Evolutionary conservation across 345 rosid species (phyloP).

Genomic region (Euphorbia lathyris): DNA sequence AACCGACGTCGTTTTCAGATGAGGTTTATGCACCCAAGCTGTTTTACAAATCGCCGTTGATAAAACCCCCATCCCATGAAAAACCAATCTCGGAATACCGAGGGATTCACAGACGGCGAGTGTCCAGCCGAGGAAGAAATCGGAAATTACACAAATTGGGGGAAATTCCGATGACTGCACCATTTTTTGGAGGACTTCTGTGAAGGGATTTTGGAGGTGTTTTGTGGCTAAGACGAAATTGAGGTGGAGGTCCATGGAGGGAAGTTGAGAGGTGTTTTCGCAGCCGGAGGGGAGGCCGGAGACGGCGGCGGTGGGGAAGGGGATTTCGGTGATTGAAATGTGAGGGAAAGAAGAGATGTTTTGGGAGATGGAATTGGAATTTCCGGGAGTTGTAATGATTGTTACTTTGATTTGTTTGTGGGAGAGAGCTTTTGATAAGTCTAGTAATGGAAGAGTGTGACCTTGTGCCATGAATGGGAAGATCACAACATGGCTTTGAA

Average conservation of each 20-base stretch:
- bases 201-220: constrained; percentile 16
- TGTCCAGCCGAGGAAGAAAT: constrained; percentile 30
- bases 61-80: constrained; percentile 25
- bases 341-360: background rate
- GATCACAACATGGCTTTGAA: constrained; percentile 20
- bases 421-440: constrained; percentile 48
- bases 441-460: constrained; percentile 53
- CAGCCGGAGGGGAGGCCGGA: constrained; percentile 15
- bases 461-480: constrained; percentile 65
- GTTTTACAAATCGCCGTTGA: constrained; percentile 20
- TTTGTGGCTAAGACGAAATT: constrained; percentile 19
- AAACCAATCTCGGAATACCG: constrained; percentile 21
- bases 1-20: background rate
- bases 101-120: constrained; percentile 9
- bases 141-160: constrained; percentile 21
- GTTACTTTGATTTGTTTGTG: constrained; percentile 37
- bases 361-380: constrained; percentile 15
- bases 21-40: background rate
- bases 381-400: constrained; percentile 44
- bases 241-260: constrained; percentile 10
- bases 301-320: constrained; percentile 15
- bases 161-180: constrained; percentile 1
- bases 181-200: constrained; percentile 2
- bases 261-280: constrained; percentile 23
- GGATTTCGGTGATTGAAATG: constrained; percentile 13